Evolutionary conservation across 306 rosid genomes (phyloP), one percentile per base, ranked within the genome.

Genomic region (Cajanus cajan): DNA sequence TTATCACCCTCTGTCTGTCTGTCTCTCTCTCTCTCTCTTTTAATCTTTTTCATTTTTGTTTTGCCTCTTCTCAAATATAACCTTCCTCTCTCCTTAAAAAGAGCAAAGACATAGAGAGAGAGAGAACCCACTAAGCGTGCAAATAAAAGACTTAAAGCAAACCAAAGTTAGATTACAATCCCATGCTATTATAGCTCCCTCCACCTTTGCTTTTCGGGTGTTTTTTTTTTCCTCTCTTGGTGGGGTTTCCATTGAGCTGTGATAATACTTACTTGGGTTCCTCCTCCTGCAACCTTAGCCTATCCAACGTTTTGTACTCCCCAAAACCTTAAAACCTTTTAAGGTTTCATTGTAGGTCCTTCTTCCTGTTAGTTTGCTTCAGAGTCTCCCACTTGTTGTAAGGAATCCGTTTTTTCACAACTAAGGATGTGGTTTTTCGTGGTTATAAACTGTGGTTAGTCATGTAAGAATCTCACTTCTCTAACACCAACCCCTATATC

Each of bases 111-210:
- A 67, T 4, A 48, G 73, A 77, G 4, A 61, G n/a, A 62, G 63
- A 63, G 64, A 28, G 85, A 89, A 73, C 85, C 88, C 92, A 82
- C 91, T 83, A 66, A 85, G 90, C 90, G 84, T 89, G 88, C 94
- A 67, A 73, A 88, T 77, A 79, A 69, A 85, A 78, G 80, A 78
- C 80, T 78, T 84, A 80, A 84, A 77, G 84, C 86, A 85, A 84
- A 74, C 81, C 86, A 85, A 75, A 51, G 45, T 70, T 13, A 69
- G 71, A 62, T 83, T 77, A 77, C 90, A 67, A 86, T 77, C 89
- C 88, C 81, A 25, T 77, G 87, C 85, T 85, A 87, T 90, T 64
- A 81, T 88, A 84, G 81, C 88, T 64, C 82, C 78, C 84, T 71
- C 43, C 34, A 7, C 78, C 73, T 74, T 71, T 66, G 79, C 82